Evolutionary conservation across 2,329 filamentous ascomycete species (phyloP), one percentile per base, ranked within the genome.

Genomic region (Diplocarpon mali): DNA sequence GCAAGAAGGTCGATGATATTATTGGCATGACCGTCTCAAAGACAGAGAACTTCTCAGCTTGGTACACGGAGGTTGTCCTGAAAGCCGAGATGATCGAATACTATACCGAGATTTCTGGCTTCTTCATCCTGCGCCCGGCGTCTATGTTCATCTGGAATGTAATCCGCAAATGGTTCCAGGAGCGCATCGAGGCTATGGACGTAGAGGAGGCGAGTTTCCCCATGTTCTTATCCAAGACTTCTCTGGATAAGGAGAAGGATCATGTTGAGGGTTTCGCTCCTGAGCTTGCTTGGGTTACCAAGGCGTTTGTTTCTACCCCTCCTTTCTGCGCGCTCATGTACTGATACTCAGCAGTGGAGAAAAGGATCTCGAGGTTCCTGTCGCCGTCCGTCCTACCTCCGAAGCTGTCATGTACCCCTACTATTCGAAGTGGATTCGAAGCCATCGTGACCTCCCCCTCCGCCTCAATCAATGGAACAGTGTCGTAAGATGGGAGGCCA

Each of bases 221-320:
- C 49, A 83, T 98, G 65, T 98, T 95, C 68, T 78, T 98, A 53
- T 94, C 87, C 14, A 73, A 85, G 61, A 93, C 93, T 67, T 93
- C 93, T 34, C 69, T 98, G 15, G 60, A 64, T 50, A 62, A 62
- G 50, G 82, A 95, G 67, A 95, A 95, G 75, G 85, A 92, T 60
- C 92, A 98, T 65, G 85, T 98, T 51, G 90, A 98, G 66, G 92
- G 92, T n/a, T 98, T 98, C 64, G 92, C 92, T 42, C 89, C 92
- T 29, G 85, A 92, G 65, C 75, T 92, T 54, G 85, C 85, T 45
- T 92, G 85, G 85, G 85, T 92, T 24, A 92, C 85, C 42, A 85
- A 86, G 65, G 85, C 82, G 72, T 82, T 66, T 67, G 76, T 70
- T 45, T 29, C 10, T 46, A 34, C 20, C 35, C 35, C 32, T 30